Base-by-base conservation (phyloP, 1,139 yeast species). In the Scheffersomyces segobiensis region DNA sequence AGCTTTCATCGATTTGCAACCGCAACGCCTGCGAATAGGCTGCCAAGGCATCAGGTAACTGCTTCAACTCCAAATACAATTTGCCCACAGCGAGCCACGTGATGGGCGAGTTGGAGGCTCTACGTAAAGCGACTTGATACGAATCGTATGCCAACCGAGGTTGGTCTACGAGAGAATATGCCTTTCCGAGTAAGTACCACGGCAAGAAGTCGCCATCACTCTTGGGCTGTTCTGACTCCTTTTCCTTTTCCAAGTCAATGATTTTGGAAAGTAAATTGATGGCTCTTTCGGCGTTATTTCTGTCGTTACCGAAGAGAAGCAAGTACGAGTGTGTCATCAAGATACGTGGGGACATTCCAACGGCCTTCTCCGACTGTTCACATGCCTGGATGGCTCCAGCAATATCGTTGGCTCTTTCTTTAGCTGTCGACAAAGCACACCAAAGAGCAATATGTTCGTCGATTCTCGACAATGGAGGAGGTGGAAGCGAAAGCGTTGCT, bases 61-160 rank as follows among this genome's bases (percentile, higher is more conserved):
- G 91, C 56, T 83, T 83, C 64, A 86, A 74, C 61, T 81, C 82
- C 59, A 87, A 71, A 66, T 87, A 87, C 55, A 87, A 72, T 32
- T 84, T 80, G 0, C 91, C 92, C 24, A 87, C 86, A 0, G 88
- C 86, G 50, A 87, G 71, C 92, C 91, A 87, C 8, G 88, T 83
- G 56, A 85, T 74, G 19, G 90, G 86, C 17, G 83, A 79, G 47
- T 77, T 75, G 20, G 87, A 81, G 0, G 87, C 86, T 53, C 85
- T 75, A 60, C 83, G 77, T 56, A 87, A 71, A 2, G 90, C 87
- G 50, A 80, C 76, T 67, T 87, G 90, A 62, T 83, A 83, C 20
- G 83, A 80, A 59, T 85, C 86, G 66, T 85, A 87, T 1, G 89
- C 86, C 55, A 78, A 75, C 49, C 85, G 70, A 46, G 86, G 86